These are phyloP conservation scores for Malania oleifera DNA, from an alignment of 164 flowering plant species.

Conservation along the genomic window DNA sequence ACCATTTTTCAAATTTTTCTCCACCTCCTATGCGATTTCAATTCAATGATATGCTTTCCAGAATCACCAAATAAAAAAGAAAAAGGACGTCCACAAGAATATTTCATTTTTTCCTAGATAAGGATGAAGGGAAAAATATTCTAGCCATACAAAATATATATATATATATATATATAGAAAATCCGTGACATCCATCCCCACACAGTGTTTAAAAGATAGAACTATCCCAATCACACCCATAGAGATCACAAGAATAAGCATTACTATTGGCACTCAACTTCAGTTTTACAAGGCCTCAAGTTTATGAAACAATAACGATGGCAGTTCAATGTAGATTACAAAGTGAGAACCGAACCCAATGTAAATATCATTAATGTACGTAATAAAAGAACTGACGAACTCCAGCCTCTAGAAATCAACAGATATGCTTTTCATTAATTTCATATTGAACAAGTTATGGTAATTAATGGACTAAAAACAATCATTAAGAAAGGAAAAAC, in stretches of 20 bases:
- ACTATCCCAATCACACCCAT: background rate
- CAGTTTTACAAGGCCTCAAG: no score
- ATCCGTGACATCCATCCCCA: background rate
- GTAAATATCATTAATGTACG: background rate
- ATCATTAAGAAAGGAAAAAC: background rate
- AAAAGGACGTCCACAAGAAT: conserved; percentile 13
- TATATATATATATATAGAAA: no score
- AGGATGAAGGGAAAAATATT: background rate
- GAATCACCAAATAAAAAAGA: no score
- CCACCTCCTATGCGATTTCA: no score
- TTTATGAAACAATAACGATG: no score
- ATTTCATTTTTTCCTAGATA: conserved; percentile 5
- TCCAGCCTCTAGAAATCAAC: no score
- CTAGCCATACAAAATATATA: conserved; percentile 7
- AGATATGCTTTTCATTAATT: no score
- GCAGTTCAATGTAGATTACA: no score
- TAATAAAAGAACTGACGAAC: background rate
- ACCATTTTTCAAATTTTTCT: no score
- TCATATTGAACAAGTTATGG: background rate
- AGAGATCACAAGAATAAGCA: background rate
- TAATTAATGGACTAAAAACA: conserved; percentile 3
- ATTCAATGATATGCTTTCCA: no score
- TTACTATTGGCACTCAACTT: no score
- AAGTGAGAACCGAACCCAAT: background rate
- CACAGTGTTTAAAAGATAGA: background rate